Conservation (phyloP, 1,284 basidiomycete species). For the Papiliotrema nemorosa region DNA sequence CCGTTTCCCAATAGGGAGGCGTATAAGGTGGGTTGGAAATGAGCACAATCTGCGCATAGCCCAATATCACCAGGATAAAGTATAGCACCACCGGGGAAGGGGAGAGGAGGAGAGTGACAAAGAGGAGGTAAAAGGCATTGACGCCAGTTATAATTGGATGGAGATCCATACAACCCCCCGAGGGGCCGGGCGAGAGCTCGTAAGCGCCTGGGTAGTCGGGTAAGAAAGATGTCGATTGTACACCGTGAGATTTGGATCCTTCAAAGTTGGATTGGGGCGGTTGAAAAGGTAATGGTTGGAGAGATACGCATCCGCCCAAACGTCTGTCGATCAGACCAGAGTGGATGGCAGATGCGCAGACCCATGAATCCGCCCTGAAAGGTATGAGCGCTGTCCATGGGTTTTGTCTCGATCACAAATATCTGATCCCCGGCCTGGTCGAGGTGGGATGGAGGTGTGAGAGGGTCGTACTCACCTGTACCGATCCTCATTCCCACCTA, state of each 20-base stretch:
- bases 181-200: conserved; percentile 12
- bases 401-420: no score
- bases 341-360: conserved; percentile 41
- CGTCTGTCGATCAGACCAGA: conserved; percentile 24
- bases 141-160: conserved; percentile 36
- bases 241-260: conserved; percentile 15
- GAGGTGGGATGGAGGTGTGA: no score
- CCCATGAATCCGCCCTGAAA: conserved; percentile 42
- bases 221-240: conserved; percentile 25
- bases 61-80: conserved; percentile 28
- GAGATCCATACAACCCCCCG: conserved; percentile 28
- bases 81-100: conserved; percentile 28
- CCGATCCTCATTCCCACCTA: conserved; percentile 27
- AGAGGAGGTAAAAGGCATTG: conserved; percentile 35
- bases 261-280: conserved; percentile 14
- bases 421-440: no score
- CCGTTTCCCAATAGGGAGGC: conserved; percentile 35
- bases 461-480: conserved; percentile 43
- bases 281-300: conserved; percentile 21
- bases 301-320: conserved; percentile 34
- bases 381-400: neutral
- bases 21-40: conserved; percentile 24
- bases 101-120: conserved; percentile 29
- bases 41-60: conserved; percentile 37
- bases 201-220: conserved; percentile 36